Percentiles rank a stretch among this genome's conserved stretches.
Evolutionary conservation across 129 eudicot genomes (phyloP).

Genomic region (Flaveria brownii): DNA sequence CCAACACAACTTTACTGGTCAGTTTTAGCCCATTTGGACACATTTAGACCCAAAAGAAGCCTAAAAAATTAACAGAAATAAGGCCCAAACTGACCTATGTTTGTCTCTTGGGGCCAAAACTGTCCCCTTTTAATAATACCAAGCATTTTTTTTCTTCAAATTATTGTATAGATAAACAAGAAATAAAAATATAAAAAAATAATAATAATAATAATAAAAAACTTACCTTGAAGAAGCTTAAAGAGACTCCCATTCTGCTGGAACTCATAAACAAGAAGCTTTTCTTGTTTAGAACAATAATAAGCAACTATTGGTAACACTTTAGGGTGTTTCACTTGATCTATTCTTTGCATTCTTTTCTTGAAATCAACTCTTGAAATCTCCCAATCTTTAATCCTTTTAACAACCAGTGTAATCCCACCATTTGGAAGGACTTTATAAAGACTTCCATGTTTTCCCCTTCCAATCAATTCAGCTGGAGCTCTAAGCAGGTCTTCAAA

Average conservation of each 20-base stretch:
- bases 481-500: constrained; percentile 72
- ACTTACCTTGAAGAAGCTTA: constrained; percentile 68
- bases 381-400: constrained; percentile 71
- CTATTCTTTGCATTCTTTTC: constrained; percentile 66
- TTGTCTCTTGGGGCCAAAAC: background rate
- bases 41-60: constrained; percentile 4
- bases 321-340: constrained; percentile 55
- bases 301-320: constrained; percentile 59
- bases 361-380: constrained; percentile 60
- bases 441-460: constrained; percentile 74
- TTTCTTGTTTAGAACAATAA: constrained; percentile 75
- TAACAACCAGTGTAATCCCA: constrained; percentile 53
- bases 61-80: background rate
- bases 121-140: background rate
- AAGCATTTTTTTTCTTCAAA: background rate
- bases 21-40: background rate
- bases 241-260: constrained; percentile 71
- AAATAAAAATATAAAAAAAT: background rate
- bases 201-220: background rate
- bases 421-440: constrained; percentile 56
- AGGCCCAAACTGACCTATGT: background rate
- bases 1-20: background rate
- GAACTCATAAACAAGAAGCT: constrained; percentile 70
- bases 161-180: background rate
- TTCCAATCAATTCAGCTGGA: constrained; percentile 71